These are phyloP conservation scores for Colletotrichum filicis DNA, from an alignment of 2,329 filamentous ascomycete species.

Conservation along the genomic window DNA sequence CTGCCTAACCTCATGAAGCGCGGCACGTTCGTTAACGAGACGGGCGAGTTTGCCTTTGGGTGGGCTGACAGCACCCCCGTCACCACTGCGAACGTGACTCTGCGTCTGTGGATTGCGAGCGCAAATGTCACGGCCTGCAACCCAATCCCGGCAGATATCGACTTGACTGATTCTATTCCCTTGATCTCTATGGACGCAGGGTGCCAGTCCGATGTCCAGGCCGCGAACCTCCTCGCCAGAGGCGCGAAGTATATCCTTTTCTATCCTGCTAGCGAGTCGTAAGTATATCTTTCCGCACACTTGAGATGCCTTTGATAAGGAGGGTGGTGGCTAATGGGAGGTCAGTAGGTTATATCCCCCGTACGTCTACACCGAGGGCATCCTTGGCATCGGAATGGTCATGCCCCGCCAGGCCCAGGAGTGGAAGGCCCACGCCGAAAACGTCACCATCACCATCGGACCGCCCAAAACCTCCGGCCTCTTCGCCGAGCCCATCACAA, in stretches of 20 bases:
- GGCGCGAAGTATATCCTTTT: constrained; percentile 55
- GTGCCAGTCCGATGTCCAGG: constrained; percentile 49
- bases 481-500: constrained; percentile 31
- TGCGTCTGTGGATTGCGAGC: constrained; percentile 15
- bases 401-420: constrained; percentile 37
- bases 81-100: constrained; percentile 19
- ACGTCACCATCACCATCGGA: constrained; percentile 38
- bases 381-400: constrained; percentile 36
- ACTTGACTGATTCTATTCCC: constrained; percentile 53
- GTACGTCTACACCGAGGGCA: constrained; percentile 8
- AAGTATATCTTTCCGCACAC: background rate
- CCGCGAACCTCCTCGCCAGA: constrained; percentile 50
- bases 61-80: constrained; percentile 24
- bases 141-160: constrained; percentile 49
- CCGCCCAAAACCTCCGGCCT: constrained; percentile 28
- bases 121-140: constrained; percentile 47
- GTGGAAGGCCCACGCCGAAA: constrained; percentile 39
- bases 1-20: constrained; percentile 35
- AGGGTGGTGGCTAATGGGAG: background rate
- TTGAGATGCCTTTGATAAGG: no score
- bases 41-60: constrained; percentile 24
- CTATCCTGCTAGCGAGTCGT: constrained; percentile 43
- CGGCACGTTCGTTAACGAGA: constrained; percentile 32
- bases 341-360: constrained; percentile 10
- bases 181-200: constrained; percentile 48